Evolutionary conservation across 768 basidiomycete species (phyloP).

Genomic region (Holtermannia corniformis): DNA sequence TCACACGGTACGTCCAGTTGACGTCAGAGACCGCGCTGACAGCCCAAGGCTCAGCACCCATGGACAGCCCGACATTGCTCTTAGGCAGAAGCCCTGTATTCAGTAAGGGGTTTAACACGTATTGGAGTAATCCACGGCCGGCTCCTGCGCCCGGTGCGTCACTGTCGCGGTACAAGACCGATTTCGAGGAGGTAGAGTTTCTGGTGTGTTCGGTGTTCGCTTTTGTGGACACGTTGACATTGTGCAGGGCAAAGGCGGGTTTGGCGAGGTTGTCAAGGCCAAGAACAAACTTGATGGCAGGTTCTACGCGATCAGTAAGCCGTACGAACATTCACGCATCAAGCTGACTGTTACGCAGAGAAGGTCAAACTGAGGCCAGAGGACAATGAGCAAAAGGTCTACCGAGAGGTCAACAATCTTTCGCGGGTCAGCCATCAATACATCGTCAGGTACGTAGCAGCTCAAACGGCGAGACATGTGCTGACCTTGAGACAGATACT

Average conservation of each 20-base stretch:
- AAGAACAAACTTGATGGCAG: constrained; percentile 75
- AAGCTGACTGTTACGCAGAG: constrained; percentile 40
- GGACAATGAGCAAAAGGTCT: constrained; percentile 77
- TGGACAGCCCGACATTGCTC: constrained; percentile 1
- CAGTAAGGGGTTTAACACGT: constrained; percentile 7
- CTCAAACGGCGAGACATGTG: constrained; percentile 47
- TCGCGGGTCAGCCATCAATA: constrained; percentile 77
- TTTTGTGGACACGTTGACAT: not conserved
- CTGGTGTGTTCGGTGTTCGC: constrained; percentile 46
- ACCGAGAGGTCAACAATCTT: constrained; percentile 82
- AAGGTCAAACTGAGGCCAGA: constrained; percentile 70
- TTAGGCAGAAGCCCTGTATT: constrained; percentile 19
- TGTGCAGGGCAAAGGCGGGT: constrained; percentile 68
- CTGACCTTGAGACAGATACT: constrained; percentile 42
- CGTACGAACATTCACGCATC: not conserved
- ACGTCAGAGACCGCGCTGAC: not conserved
- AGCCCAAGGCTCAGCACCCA: not conserved
- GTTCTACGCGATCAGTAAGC: constrained; percentile 36
- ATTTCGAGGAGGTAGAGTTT: constrained; percentile 87
- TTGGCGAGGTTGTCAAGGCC: constrained; percentile 92
- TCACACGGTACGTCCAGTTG: not conserved
- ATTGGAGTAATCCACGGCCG: not conserved
- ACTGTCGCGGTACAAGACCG: constrained; percentile 79
- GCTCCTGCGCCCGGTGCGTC: constrained; percentile 27
- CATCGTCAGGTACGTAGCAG: constrained; percentile 78